Evolutionary conservation across 2,329 filamentous ascomycete species (phyloP), one percentile per base, ranked within the genome.

Genomic region (Colletotrichum trifolii): DNA sequence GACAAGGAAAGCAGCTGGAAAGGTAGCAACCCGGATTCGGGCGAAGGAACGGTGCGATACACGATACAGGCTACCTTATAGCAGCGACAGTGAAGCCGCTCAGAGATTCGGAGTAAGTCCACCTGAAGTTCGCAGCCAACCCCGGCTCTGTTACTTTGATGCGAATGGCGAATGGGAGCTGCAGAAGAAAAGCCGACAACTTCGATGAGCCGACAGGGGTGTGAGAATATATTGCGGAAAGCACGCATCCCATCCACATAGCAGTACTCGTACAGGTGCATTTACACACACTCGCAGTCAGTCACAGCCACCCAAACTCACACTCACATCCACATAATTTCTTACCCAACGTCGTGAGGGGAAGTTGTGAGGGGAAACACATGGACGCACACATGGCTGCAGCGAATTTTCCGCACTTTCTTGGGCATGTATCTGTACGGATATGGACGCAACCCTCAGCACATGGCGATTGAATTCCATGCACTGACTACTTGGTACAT

Each of bases 51-150:
- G 25, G 25, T 25, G 25, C 25, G 25, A 25, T 25, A 25, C 25
- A 25, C 25, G 25, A 25, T 5, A 25, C 4, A 46, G 15, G 38
- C 25, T 40, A 17, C 17, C 17, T 17, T 17, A 40, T 40, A 5
- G 38, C 38, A 3, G 25, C 33, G 10, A 13, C 50, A 17, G 39
- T 25, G 40, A 61, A 55, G 39, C 50, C 46, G 55, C 35, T 50
- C 45, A 17, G 40, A 52, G 46, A 54, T 35, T 54, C 39, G 33
- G 40, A 39, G 57, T 53, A 57, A 66, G 42, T 52, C 63, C 58
- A 66, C 63, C 63, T 63, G 63, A 63, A 66, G 40, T 56, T 56
- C 58, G 57, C 62, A 65, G 57, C 15, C 50, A 25, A 52, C 57
- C 62, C 50, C 42, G 62, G 57, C 46, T 50, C 34, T 61, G 57